Evolutionary conservation across 2,329 filamentous ascomycete genomes (phyloP).

Genomic region (Aspergillus tubingensis): DNA sequence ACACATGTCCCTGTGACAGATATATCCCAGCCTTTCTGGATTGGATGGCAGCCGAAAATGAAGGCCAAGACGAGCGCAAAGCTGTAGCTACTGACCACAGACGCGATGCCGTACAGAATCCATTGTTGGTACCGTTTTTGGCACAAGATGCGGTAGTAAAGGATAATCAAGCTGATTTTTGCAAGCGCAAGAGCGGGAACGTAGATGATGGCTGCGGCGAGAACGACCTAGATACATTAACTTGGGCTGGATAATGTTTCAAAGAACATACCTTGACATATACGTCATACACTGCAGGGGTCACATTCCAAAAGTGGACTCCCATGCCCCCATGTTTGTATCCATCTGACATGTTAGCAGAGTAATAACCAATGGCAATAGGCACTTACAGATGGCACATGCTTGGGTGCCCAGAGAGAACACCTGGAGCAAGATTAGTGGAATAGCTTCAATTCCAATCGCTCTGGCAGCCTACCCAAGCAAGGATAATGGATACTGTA

Average conservation of each 20-base stretch:
- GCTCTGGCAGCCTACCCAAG: neutral
- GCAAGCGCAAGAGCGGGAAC: neutral
- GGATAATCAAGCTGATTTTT: neutral
- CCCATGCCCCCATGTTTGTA: slow-evolving; percentile 2
- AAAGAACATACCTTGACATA: neutral
- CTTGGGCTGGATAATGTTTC: neutral
- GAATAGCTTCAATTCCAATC: neutral
- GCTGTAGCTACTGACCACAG: neutral
- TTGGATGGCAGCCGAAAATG: slow-evolving; percentile 2
- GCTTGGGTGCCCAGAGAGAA: neutral
- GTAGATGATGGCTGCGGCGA: neutral
- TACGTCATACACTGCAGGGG: neutral
- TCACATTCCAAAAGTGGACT: neutral
- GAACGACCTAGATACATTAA: neutral
- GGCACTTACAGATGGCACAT: neutral
- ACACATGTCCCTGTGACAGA: neutral
- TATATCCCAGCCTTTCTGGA: neutral
- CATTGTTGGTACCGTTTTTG: neutral
- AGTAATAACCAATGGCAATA: neutral
- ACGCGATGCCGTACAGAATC: neutral
- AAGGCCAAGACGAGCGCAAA: neutral
- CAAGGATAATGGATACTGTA: neutral
- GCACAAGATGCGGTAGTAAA: neutral
- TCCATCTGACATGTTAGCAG: neutral
- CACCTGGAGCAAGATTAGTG: neutral